Conservation (phyloP, 345 rosid genomes). For the Brassica rapa region DNA sequence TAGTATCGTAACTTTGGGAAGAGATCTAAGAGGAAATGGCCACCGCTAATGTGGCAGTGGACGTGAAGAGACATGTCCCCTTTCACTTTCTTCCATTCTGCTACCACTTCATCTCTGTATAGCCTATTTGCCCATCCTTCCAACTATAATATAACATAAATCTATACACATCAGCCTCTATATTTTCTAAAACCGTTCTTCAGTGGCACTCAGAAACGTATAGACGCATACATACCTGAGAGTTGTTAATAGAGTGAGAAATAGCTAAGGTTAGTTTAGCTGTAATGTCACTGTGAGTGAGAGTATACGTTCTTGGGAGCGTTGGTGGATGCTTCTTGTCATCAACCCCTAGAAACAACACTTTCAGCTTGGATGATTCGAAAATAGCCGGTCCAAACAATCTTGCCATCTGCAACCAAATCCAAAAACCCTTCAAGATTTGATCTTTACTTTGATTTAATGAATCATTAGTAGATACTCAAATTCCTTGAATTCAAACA, state of each 20-base stretch:
- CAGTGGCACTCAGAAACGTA: no score
- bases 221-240: no score
- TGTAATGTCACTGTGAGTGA: conserved; percentile 88
- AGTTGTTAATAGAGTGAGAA: conserved; percentile 82
- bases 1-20: conserved; percentile 71
- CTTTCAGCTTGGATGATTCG: conserved; percentile 91
- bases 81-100: conserved; percentile 98
- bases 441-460: neutral
- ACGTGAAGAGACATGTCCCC: conserved; percentile 95
- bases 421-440: neutral
- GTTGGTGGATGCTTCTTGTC: conserved; percentile 89
- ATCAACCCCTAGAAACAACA: conserved; percentile 87
- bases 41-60: conserved; percentile 98
- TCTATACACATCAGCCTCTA: no score
- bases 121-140: conserved; percentile 87
- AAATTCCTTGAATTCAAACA: neutral
- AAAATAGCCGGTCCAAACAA: conserved; percentile 92
- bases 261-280: conserved; percentile 86
- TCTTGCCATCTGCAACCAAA: conserved; percentile 67
- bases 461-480: neutral
- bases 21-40: conserved; percentile 78
- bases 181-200: no score
- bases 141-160: no score
- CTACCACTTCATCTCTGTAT: conserved; percentile 94
- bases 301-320: conserved; percentile 86